Percentiles rank a stretch among this genome's conserved stretches.
Evolutionary conservation across 1,284 basidiomycete species (phyloP).

Genomic region (Ustilago shanxiensis): DNA sequence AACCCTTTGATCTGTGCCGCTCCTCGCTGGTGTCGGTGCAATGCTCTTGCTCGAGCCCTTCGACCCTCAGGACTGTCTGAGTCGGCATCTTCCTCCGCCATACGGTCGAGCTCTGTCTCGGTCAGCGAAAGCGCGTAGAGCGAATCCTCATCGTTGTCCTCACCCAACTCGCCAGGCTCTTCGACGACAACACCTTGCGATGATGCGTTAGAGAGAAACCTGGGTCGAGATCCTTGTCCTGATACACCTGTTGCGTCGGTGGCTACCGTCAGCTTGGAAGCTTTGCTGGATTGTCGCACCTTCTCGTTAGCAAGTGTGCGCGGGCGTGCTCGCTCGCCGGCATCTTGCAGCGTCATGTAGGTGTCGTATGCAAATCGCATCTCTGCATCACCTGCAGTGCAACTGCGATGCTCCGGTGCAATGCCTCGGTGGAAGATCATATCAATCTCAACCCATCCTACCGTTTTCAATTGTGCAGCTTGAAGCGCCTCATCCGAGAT

Average conservation of each 20-base stretch:
- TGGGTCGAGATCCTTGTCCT: slow-evolving; percentile 9
- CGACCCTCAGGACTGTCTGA: slow-evolving; percentile 46
- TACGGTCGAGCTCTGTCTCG: slow-evolving; percentile 32
- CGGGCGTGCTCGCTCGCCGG: slow-evolving; percentile 49
- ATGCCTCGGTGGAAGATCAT: slow-evolving; percentile 59
- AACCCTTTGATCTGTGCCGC: slow-evolving; percentile 64
- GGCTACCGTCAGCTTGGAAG: slow-evolving; percentile 6
- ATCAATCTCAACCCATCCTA: slow-evolving; percentile 61
- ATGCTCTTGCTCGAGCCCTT: slow-evolving; percentile 37
- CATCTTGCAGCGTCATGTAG: slow-evolving; percentile 52
- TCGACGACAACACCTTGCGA: slow-evolving; percentile 10
- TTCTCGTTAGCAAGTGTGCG: slow-evolving; percentile 26
- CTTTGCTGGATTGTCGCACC: slow-evolving; percentile 12
- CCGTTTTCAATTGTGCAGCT: slow-evolving; percentile 28
- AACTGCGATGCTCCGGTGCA: slow-evolving; percentile 50
- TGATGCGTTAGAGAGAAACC: slow-evolving; percentile 17
- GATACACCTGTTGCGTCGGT: neutral
- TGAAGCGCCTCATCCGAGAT: slow-evolving; percentile 32
- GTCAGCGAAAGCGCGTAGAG: slow-evolving; percentile 45
- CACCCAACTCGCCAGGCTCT: slow-evolving; percentile 21
- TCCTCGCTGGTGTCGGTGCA: slow-evolving; percentile 60
- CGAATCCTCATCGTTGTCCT: slow-evolving; percentile 41
- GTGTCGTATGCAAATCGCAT: slow-evolving; percentile 60
- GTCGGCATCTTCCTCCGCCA: slow-evolving; percentile 37
- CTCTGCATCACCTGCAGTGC: slow-evolving; percentile 58